A percentile compares a stretch with the other conserved stretches of the same genome.
Conservation (phyloP, 2,329 filamentous ascomycete genomes). For the Trichoderma citrinoviride region DNA sequence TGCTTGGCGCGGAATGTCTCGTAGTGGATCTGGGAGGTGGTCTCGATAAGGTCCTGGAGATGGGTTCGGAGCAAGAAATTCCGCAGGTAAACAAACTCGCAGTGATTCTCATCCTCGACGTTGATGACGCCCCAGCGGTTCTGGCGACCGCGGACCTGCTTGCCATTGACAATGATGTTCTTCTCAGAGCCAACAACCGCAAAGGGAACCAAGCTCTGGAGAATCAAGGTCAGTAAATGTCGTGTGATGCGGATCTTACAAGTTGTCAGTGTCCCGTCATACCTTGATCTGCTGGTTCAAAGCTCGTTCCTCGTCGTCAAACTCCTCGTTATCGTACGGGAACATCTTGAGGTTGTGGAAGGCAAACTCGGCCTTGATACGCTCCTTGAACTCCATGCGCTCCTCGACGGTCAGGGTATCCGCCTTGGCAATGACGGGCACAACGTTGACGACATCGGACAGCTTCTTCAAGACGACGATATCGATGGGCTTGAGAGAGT, state of each 20-base stretch:
- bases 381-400: slow-evolving; percentile 94
- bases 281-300: slow-evolving; percentile 98
- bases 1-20: slow-evolving; percentile 99
- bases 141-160: slow-evolving; percentile 95
- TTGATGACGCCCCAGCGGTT: slow-evolving; percentile 99
- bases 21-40: slow-evolving; percentile 99
- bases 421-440: slow-evolving; percentile 97
- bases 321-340: slow-evolving; percentile 98
- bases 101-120: slow-evolving; percentile 98
- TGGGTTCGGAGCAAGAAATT: slow-evolving; percentile 99
- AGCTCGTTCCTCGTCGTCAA: slow-evolving; percentile 92
- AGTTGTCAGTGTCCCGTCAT: slow-evolving; percentile 29
- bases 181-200: slow-evolving; percentile 98
- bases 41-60: slow-evolving; percentile 98
- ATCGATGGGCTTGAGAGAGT: slow-evolving; percentile 98
- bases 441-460: slow-evolving; percentile 97
- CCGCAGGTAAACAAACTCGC: slow-evolving; percentile 97
- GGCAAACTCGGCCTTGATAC: slow-evolving; percentile 98
- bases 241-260: no score
- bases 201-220: slow-evolving; percentile 87
- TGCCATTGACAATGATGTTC: slow-evolving; percentile 94
- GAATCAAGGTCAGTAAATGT: slow-evolving; percentile 27
- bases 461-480: slow-evolving; percentile 99
- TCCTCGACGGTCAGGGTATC: slow-evolving; percentile 96
- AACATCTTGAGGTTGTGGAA: slow-evolving; percentile 99